A percentile compares a stretch with the other conserved stretches of the same genome.
phyloP scores from a whole-genome alignment of 2,329 filamentous ascomycete genomes.

The Penicillium brasilianum region DNA sequence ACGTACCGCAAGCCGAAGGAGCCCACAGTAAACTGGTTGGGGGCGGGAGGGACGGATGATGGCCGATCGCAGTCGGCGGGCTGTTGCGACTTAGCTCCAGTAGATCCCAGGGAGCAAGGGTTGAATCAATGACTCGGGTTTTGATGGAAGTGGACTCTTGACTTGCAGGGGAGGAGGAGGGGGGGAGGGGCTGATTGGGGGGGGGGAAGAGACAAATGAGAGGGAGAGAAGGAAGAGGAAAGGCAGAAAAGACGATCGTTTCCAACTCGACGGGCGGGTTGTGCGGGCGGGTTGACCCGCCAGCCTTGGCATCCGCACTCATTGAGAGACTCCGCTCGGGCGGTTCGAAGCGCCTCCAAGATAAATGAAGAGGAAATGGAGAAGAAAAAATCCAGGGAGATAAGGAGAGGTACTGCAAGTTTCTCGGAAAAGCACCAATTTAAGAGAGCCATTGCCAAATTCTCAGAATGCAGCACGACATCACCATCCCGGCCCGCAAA shows the following conservation, averaged over 20 bases:
- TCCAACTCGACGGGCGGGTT: too few relatives aligned
- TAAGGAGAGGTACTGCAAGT: neutral
- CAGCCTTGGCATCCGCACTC: neutral
- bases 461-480: neutral
- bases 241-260: neutral
- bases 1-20: neutral
- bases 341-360: slow-evolving; percentile 22
- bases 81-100: neutral
- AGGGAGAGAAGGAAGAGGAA: neutral
- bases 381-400: neutral
- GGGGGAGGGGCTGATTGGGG: neutral
- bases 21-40: neutral
- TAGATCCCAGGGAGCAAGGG: too few relatives aligned
- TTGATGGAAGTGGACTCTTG: neutral
- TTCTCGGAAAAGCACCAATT: neutral
- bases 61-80: neutral
- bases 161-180: neutral
- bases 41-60: neutral
- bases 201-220: neutral
- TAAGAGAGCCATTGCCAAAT: neutral
- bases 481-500: neutral
- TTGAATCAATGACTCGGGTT: neutral
- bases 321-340: slow-evolving; percentile 10
- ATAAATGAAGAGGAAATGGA: neutral
- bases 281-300: slow-evolving; percentile 15